Evolutionary conservation across 306 rosid species (phyloP), one percentile per base, ranked within the genome.

Genomic region (Castanea mollissima): DNA sequence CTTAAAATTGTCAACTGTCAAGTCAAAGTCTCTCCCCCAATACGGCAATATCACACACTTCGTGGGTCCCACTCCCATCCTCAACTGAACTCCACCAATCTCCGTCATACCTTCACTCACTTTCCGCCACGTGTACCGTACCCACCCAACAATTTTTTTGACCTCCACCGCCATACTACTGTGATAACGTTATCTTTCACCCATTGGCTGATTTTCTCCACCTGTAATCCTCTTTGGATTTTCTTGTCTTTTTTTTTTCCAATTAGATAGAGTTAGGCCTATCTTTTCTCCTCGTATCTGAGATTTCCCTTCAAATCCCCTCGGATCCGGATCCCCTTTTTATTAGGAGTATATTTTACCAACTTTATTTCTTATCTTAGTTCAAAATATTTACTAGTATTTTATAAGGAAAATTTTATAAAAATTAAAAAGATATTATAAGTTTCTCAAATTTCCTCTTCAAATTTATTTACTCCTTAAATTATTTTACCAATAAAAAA

Each of bases 131-230:
- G 85, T 83, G 88, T 6, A 1, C 13, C 8, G 10, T 3, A 3
- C 9, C 32, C 75, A 35, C 20, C 75, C 11, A 1, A 14, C 64
- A 70, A 49, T 57, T 74, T 29, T 41, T 23, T 2, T 35, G 1
- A 6, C 3, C 6, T 32, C 34, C 32, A 27, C 68, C 32, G 68
- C 18, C 32, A 7, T 21, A 13, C 77, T 21, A 73, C 56, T 69
- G 63, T 63, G 91, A 90, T 90, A 86, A 88, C 72, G 87, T 84
- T 88, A 90, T 90, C 93, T 44, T 86, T 19, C 54, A 38, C 62
- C 79, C 55, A 88, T 90, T 90, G 93, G 93, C 2, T 73, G 77
- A 31, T 58, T 15, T 29, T 10, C 6, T 60, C 85, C 81, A 84
- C 84, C 85, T 87, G 79, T 18, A 16, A 8, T 81, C 87, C 83